Base-by-base conservation (phyloP, 495 filamentous ascomycete genomes). In the Trichoderma gamsii region DNA sequence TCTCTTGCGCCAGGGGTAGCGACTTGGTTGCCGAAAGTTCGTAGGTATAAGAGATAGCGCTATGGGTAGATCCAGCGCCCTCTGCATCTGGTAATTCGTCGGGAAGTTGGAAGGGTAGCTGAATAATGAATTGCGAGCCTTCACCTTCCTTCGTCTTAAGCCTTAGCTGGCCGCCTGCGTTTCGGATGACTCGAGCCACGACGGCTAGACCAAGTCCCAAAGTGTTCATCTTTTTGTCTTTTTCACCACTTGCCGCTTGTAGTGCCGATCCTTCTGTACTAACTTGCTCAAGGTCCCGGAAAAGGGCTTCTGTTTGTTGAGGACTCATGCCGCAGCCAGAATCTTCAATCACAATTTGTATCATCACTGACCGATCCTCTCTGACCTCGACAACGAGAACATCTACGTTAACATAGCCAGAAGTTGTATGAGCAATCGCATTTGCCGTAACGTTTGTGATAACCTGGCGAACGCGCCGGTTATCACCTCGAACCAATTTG, bases 251-350 rank as follows among this genome's bases (percentile, higher is more conserved):
- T 8, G 72, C 2, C 23, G 29, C 13, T 6, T 35, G 72, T 1
- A 77, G 69, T 1, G 84, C 81, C 3, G 80, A 73, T 43, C 84
- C 81, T 43, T 88, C 87, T 4, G 80, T 83, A 16, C 88, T 88
- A 0, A 96, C 90, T 76, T 97, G 92, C 74, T 98, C 94, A 0
- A 98, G 81, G 61, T 97, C 92, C 66, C 88, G 82, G 74, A 97
- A 98, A 0, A 98, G 79, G 2, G 82, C 79, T 69, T 97, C 92
- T 1, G 96, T 77, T 69, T 90, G 89, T 25, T 83, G 76, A 11
- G 86, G 76, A 3, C 81, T 86, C 86, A 98, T 97, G 21, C 94
- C 94, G 38, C 78, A 75, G 0, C 94, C 94, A 0, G 92, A 92
- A 69, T 98, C 94, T 43, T 91, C 76, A 3, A 97, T 82, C 6